A percentile compares a stretch with the other conserved stretches of the same genome.
These are phyloP conservation scores for Amanita polypyramis DNA, from an alignment of 768 basidiomycete genomes.

Conservation along the genomic window DNA sequence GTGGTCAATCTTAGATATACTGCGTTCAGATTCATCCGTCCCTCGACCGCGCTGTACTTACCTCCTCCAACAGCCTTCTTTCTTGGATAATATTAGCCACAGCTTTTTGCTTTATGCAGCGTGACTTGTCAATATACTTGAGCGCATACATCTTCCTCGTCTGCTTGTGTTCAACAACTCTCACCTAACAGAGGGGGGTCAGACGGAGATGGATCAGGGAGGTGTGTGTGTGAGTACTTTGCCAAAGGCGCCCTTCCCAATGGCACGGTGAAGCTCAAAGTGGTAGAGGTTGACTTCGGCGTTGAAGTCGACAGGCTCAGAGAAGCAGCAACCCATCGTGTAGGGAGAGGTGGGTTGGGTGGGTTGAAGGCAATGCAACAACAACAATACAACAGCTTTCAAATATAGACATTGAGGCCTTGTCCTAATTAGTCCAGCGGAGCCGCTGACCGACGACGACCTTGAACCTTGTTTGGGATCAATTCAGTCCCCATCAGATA, in stretches of 20 bases:
- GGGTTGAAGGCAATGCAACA: conserved; percentile 13
- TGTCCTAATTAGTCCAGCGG: conserved; percentile 4
- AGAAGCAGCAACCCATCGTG: conserved; percentile 56
- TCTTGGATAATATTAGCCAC: conserved; percentile 93
- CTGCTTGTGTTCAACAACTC: conserved; percentile 94
- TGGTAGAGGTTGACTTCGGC: conserved; percentile 86
- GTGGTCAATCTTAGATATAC: conserved; percentile 59
- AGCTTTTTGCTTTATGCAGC: conserved; percentile 84
- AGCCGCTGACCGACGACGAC: conserved; percentile 5
- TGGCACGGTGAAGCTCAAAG: conserved; percentile 90
- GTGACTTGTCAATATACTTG: conserved; percentile 96
- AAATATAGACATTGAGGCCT: conserved; percentile 16
- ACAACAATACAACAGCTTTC: conserved; percentile 27
- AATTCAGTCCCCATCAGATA: neutral
- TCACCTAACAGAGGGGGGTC: conserved; percentile 49
- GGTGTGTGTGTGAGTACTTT: conserved; percentile 45
- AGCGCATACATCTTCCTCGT: conserved; percentile 88
- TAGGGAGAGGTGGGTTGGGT: conserved; percentile 26
- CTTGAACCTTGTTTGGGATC: conserved; percentile 17
- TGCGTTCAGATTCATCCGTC: conserved; percentile 4
- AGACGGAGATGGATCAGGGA: conserved; percentile 2
- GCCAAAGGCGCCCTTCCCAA: conserved; percentile 97
- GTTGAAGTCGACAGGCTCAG: conserved; percentile 79
- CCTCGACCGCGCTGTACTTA: conserved; percentile 17
- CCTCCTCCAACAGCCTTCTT: conserved; percentile 86